Percentiles rank a stretch among this genome's conserved stretches.
phyloP scores from a whole-genome alignment of 495 filamentous ascomycete species.

The Bathelium albidoporum region DNA sequence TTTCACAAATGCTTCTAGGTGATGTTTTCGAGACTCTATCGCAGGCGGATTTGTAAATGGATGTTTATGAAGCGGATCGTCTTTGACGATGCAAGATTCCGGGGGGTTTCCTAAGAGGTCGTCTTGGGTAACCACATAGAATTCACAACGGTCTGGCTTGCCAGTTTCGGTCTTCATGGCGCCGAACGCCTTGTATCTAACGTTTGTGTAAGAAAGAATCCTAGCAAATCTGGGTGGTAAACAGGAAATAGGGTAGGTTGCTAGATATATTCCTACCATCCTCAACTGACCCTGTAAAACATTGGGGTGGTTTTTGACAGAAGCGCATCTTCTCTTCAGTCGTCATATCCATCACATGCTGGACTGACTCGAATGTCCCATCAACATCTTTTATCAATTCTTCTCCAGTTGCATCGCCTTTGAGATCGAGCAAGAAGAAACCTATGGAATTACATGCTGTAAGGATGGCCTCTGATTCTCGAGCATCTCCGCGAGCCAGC shows the following conservation, averaged over 20 bases:
- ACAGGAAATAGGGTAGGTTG: background rate
- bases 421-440: background rate
- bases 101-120: conserved; percentile 12
- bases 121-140: conserved; percentile 17
- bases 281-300: background rate
- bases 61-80: background rate
- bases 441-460: background rate
- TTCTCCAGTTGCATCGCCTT: background rate
- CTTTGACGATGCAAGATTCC: background rate
- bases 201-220: background rate
- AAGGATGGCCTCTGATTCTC: background rate
- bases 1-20: conserved; percentile 6
- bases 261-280: background rate
- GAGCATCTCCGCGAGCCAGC: background rate
- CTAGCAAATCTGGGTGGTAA: background rate
- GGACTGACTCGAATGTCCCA: background rate
- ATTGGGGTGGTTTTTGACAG: background rate
- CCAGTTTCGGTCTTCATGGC: conserved; percentile 15
- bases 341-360: background rate
- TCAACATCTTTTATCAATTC: background rate
- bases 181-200: conserved; percentile 16
- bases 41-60: conserved; percentile 9
- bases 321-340: background rate
- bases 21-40: conserved; percentile 2
- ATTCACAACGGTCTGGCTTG: conserved; percentile 14